These are phyloP conservation scores for Aspergillus versicolor DNA, from an alignment of 2,329 filamentous ascomycete species.

Conservation along the genomic window DNA sequence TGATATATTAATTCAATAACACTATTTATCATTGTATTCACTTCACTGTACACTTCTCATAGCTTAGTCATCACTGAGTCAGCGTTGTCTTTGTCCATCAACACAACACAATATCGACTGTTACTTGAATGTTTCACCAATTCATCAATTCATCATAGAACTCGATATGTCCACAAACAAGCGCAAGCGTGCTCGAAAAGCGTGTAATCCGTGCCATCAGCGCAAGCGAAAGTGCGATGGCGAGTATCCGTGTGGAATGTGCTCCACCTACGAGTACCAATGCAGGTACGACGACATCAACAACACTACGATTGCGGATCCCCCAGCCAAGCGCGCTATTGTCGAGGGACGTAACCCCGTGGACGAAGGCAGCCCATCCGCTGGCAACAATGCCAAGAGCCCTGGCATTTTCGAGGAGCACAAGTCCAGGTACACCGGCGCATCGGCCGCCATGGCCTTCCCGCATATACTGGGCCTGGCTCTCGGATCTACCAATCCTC, in stretches of 20 bases:
- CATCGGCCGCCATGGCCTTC: conserved; percentile 32
- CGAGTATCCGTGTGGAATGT: conserved; percentile 30
- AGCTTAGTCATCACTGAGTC: no score
- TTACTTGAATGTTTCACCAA: no score
- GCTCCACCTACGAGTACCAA: conserved; percentile 28
- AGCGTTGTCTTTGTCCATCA: no score
- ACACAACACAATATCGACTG: no score
- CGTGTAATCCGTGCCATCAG: conserved; percentile 33
- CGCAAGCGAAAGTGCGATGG: conserved; percentile 35
- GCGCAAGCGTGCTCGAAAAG: conserved; percentile 31
- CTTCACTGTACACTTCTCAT: no score
- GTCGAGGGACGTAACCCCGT: no score
- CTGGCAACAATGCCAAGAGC: conserved; percentile 20
- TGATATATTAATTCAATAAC: no score
- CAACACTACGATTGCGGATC: neutral
- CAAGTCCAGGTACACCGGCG: conserved; percentile 27
- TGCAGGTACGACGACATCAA: conserved; percentile 24
- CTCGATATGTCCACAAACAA: conserved; percentile 10
- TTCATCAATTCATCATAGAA: no score
- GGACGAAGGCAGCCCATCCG: neutral
- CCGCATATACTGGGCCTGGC: conserved; percentile 28
- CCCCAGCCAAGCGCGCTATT: conserved; percentile 12
- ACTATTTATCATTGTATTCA: no score
- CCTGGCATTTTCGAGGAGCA: conserved; percentile 30
- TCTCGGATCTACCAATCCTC: conserved; percentile 27